Evolutionary conservation across 1,284 basidiomycete genomes (phyloP).

Genomic region (Cutaneotrichosporon mucoides): DNA sequence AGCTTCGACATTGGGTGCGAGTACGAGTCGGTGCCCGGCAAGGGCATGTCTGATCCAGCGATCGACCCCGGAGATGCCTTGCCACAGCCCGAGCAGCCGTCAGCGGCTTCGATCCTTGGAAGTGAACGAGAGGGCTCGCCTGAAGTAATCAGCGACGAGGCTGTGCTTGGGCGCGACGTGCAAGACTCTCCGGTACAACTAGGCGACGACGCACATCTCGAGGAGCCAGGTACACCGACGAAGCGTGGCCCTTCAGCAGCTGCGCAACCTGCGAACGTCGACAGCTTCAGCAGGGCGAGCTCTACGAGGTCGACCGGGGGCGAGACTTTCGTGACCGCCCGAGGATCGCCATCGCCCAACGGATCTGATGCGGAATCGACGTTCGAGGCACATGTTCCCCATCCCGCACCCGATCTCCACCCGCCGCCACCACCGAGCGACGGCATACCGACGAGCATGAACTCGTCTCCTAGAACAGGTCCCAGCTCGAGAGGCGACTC

Average conservation of each 20-base stretch:
- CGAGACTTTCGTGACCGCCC: conserved; percentile 41
- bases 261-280: no score
- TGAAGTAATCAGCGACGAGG: neutral
- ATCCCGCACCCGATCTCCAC: neutral
- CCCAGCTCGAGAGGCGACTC: neutral
- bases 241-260: neutral
- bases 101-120: no score
- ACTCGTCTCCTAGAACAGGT: neutral
- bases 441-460: neutral
- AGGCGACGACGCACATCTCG: neutral
- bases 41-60: no score
- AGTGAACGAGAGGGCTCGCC: no score
- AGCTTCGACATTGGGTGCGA: conserved; percentile 46
- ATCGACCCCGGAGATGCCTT: no score
- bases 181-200: neutral
- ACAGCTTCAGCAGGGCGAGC: neutral
- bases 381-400: conserved; percentile 9
- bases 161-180: neutral
- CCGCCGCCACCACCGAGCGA: neutral
- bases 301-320: conserved; percentile 15
- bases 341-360: conserved; percentile 2
- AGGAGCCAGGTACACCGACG: neutral
- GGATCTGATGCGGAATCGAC: conserved; percentile 3
- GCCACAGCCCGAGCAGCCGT: no score
- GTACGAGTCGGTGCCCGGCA: conserved; percentile 17